phyloP scores from a whole-genome alignment of 2,329 filamentous ascomycete genomes.

The Paraconiothyrium brasiliense region DNA sequence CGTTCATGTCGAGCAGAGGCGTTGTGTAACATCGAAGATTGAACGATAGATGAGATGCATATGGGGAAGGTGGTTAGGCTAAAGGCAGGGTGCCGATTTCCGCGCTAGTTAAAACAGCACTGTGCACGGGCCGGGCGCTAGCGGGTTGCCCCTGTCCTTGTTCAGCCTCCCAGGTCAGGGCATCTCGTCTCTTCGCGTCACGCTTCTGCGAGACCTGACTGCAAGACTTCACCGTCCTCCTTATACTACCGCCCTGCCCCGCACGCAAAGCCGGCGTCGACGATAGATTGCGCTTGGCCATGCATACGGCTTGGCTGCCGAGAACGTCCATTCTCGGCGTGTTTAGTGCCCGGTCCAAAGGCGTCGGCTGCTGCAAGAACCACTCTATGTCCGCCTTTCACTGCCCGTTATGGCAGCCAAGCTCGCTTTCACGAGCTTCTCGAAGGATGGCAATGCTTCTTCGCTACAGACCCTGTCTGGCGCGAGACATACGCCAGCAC shows the following conservation, averaged over 20 bases:
- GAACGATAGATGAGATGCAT: conserved; percentile 40
- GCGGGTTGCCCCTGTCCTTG: conserved; percentile 20
- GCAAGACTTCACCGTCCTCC: conserved; percentile 27
- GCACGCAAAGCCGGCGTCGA: conserved; percentile 28
- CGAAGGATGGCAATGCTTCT: conserved; percentile 35
- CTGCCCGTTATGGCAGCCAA: conserved; percentile 34
- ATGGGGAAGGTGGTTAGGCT: conserved; percentile 42
- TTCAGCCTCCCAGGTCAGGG: conserved; percentile 36
- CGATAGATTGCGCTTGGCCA: conserved; percentile 36
- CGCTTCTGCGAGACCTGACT: conserved; percentile 24
- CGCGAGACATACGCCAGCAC: conserved; percentile 25
- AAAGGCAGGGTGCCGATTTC: conserved; percentile 32
- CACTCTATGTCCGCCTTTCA: conserved; percentile 30
- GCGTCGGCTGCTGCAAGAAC: conserved; percentile 27
- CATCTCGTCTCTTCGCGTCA: conserved; percentile 27
- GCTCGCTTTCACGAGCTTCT: conserved; percentile 32
- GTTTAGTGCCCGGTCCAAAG: conserved; percentile 41
- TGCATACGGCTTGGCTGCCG: conserved; percentile 20
- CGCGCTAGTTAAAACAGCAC: conserved; percentile 33
- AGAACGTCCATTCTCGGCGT: conserved; percentile 20
- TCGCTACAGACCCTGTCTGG: conserved; percentile 24
- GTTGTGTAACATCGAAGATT: conserved; percentile 30
- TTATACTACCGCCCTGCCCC: conserved; percentile 22
- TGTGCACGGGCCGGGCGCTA: conserved; percentile 31
- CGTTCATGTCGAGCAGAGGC: conserved; percentile 32